A percentile compares a stretch with the other conserved stretches of the same genome.
Conservation (phyloP, 306 rosid species). For the Hylodesmum podocarpum region DNA sequence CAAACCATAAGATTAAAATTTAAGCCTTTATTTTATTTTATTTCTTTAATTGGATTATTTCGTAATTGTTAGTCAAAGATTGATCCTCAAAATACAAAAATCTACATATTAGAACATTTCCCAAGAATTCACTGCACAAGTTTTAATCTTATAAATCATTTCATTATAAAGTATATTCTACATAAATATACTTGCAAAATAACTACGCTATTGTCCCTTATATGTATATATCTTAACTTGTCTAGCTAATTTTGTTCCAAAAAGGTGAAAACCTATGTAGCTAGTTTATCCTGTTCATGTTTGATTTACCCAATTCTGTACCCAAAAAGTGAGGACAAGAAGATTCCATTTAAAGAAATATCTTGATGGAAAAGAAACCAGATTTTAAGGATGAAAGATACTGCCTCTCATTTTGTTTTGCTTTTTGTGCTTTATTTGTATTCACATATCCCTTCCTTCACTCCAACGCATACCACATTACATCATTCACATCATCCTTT, state of each 20-base stretch:
- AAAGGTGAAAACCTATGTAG: neutral
- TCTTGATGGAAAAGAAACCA: slow-evolving; percentile 1
- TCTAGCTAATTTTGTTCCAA: neutral
- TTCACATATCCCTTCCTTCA: neutral
- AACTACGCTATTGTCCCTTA: neutral
- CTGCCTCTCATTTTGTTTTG: neutral
- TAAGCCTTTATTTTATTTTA: neutral
- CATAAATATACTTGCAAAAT: neutral
- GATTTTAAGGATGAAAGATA: slow-evolving; percentile 2
- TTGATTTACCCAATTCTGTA: neutral
- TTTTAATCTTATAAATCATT: neutral
- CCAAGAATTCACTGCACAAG: too few relatives aligned
- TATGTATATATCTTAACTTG: neutral
- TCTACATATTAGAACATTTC: too few relatives aligned
- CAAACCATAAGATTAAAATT: neutral
- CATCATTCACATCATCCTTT: neutral
- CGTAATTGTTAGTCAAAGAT: too few relatives aligned
- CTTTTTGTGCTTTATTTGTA: neutral
- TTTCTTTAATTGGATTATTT: too few relatives aligned
- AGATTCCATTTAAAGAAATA: slow-evolving; percentile 2
- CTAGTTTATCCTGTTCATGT: neutral
- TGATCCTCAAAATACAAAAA: too few relatives aligned
- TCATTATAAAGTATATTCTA: neutral
- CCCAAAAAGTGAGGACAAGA: slow-evolving; percentile 24
- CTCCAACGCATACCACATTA: neutral